Conservation (phyloP, 495 filamentous ascomycete genomes). For the Sordaria brevicollis region DNA sequence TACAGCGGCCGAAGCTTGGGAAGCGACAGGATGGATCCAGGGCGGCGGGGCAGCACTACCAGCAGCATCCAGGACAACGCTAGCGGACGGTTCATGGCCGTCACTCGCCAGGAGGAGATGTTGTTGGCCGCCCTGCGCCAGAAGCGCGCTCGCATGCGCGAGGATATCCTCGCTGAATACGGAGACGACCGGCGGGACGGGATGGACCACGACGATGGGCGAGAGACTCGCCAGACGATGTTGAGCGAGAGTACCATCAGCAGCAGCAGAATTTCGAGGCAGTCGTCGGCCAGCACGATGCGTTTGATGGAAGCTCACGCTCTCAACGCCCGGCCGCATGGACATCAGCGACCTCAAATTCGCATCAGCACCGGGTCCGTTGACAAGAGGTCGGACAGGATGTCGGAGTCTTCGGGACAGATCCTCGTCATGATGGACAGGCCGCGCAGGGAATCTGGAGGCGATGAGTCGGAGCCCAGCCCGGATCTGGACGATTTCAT, state of each 20-base stretch:
- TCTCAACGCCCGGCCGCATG: slow-evolving; percentile 13
- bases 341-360: slow-evolving; percentile 2
- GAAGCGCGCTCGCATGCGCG: slow-evolving; percentile 66
- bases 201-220: slow-evolving; percentile 4
- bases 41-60: slow-evolving; percentile 10
- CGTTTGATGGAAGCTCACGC: slow-evolving; percentile 6
- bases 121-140: slow-evolving; percentile 70
- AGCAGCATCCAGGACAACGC: slow-evolving; percentile 20
- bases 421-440: slow-evolving; percentile 19
- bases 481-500: slow-evolving; percentile 31
- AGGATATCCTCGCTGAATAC: slow-evolving; percentile 55
- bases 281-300: slow-evolving; percentile 21
- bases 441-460: slow-evolving; percentile 1
- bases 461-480: slow-evolving; percentile 26
- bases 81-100: slow-evolving; percentile 66
- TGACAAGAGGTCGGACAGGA: background rate
- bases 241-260: slow-evolving; percentile 14
- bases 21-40: slow-evolving; percentile 1
- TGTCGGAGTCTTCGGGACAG: slow-evolving; percentile 9
- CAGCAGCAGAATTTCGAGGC: slow-evolving; percentile 17
- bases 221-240: slow-evolving; percentile 5
- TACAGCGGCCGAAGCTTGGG: slow-evolving; percentile 12
- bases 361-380: background rate
- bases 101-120: slow-evolving; percentile 77
- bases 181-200: slow-evolving; percentile 15